Percentiles rank a stretch among this genome's conserved stretches.
Evolutionary conservation across 352 stramenopile genomes (phyloP).

Genomic region (Pythium utonaiense): DNA sequence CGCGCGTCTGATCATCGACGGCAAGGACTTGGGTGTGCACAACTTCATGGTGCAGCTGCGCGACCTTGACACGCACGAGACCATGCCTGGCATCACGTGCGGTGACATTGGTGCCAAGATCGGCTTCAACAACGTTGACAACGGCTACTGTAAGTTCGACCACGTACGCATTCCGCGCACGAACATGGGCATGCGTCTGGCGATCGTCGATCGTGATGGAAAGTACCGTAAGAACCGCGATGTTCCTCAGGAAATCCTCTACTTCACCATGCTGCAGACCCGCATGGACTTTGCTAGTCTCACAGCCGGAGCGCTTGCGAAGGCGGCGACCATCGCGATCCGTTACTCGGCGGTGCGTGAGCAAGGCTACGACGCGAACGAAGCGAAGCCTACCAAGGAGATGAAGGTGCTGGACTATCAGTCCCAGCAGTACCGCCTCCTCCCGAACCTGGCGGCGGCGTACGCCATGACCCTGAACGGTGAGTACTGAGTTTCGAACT

Average conservation of each 20-base stretch:
- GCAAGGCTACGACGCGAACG: conserved; percentile 78
- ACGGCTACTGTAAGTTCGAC: conserved; percentile 59
- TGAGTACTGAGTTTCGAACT: neutral
- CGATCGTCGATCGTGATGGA: conserved; percentile 47
- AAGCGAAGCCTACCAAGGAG: conserved; percentile 56
- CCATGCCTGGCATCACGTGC: conserved; percentile 44
- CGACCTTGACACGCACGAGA: conserved; percentile 76
- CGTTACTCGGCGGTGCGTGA: conserved; percentile 92
- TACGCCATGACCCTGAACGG: conserved; percentile 87
- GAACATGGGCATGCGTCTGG: conserved; percentile 69
- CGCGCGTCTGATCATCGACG: conserved; percentile 84
- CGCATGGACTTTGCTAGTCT: conserved; percentile 65
- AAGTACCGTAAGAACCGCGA: conserved; percentile 56
- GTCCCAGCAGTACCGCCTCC: conserved; percentile 93
- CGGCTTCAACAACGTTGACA: conserved; percentile 73
- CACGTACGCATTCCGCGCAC: conserved; percentile 52
- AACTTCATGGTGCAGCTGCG: conserved; percentile 96
- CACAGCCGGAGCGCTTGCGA: conserved; percentile 56
- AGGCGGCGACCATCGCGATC: conserved; percentile 90
- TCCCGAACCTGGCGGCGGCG: conserved; percentile 88
- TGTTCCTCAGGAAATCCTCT: conserved; percentile 53
- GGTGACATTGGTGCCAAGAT: conserved; percentile 74
- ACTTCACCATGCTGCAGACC: conserved; percentile 82
- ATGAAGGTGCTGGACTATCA: conserved; percentile 94
- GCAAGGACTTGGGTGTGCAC: conserved; percentile 91